Conservation (phyloP, 495 filamentous ascomycete genomes). For the Amniculicola lignicola region DNA sequence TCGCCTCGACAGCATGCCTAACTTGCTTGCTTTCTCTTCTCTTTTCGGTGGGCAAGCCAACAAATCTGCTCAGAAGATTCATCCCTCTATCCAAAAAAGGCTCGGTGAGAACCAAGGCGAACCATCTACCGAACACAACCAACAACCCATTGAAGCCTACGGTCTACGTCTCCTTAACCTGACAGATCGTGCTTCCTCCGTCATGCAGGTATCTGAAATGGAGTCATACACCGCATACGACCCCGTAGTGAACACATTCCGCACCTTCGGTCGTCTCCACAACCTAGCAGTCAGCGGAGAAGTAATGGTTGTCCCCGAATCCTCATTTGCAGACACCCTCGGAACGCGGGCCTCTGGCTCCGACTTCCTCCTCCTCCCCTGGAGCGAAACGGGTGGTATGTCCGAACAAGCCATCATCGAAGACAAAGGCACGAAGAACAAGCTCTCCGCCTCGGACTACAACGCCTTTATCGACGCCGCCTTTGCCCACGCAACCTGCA, state of each 20-base stretch:
- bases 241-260: constrained; percentile 88
- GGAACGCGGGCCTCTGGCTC: constrained; percentile 63
- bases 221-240: constrained; percentile 75
- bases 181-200: constrained; percentile 87
- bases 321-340: constrained; percentile 74
- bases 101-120: constrained; percentile 10
- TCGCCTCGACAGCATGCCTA: constrained; percentile 84
- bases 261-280: constrained; percentile 80
- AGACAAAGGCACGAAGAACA: constrained; percentile 44
- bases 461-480: constrained; percentile 53
- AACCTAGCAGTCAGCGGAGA: constrained; percentile 80
- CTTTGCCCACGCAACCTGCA: constrained; percentile 59
- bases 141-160: constrained; percentile 64
- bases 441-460: constrained; percentile 35
- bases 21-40: constrained; percentile 78
- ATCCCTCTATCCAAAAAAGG: constrained; percentile 34
- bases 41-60: constrained; percentile 57
- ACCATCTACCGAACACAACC: background rate
- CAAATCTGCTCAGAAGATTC: constrained; percentile 14
- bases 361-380: constrained; percentile 84
- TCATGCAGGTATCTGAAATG: constrained; percentile 87
- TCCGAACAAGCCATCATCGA: constrained; percentile 51
- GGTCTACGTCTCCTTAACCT: constrained; percentile 84
- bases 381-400: constrained; percentile 79
- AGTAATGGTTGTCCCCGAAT: constrained; percentile 71